A percentile compares a stretch with the other conserved stretches of the same genome.
Conservation (phyloP, 495 filamentous ascomycete genomes). For the Acidomyces sp. region DNA sequence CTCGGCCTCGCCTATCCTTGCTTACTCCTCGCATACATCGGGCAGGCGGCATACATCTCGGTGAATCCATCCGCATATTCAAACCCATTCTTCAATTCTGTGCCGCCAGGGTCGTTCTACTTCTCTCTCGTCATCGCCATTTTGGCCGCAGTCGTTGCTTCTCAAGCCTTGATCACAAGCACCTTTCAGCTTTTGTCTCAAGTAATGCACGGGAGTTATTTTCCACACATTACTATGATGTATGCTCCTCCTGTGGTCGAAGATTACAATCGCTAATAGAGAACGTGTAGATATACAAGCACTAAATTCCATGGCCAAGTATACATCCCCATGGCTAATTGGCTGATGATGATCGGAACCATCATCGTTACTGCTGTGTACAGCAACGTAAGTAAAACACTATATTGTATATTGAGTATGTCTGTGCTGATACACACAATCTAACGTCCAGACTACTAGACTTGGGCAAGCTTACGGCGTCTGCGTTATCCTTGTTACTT, state of each 20-base stretch:
- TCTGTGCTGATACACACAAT: too few relatives aligned
- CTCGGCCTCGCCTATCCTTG: conserved; percentile 52
- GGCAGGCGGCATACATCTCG: conserved; percentile 61
- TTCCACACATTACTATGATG: conserved; percentile 56
- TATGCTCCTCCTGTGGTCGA: too few relatives aligned
- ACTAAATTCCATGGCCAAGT: conserved; percentile 54
- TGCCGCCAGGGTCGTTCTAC: conserved; percentile 53
- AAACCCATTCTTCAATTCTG: conserved; percentile 60
- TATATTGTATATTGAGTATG: too few relatives aligned
- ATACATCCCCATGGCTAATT: conserved; percentile 60
- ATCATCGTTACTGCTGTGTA: conserved; percentile 61
- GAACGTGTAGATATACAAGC: too few relatives aligned
- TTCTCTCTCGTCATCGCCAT: conserved; percentile 53
- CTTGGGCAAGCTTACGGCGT: conserved; percentile 44
- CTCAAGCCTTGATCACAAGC: conserved; percentile 65
- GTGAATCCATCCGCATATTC: conserved; percentile 45
- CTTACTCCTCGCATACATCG: conserved; percentile 56
- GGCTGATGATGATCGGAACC: conserved; percentile 61
- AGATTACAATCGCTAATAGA: too few relatives aligned
- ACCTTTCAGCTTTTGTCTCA: conserved; percentile 59
- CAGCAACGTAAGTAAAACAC: conserved; percentile 43
- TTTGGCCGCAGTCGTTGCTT: conserved; percentile 60
- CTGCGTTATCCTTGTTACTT: conserved; percentile 45
- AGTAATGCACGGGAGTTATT: conserved; percentile 62
- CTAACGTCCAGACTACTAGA: conserved; percentile 33